Base-by-base conservation (phyloP, 1,139 yeast species). In the Magnusiomyces suaveolens region DNA sequence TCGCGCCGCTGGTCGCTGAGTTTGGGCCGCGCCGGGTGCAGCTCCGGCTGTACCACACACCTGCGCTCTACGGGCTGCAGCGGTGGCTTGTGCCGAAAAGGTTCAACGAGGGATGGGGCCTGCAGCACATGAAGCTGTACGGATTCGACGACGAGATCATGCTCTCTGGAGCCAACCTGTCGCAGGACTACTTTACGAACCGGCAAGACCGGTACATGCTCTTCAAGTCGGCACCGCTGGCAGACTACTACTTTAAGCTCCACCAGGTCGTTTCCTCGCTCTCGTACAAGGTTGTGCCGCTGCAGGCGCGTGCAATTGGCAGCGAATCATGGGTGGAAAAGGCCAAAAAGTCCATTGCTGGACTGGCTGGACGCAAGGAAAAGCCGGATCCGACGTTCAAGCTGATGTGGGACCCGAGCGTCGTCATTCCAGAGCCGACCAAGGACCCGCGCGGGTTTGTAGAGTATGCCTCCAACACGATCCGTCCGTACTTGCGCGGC, bases 41-140 rank as follows among this genome's bases (percentile, higher is more conserved):
- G 62, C 72, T 90, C 51, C 73, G 95, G 62, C 78, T 90, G 77
- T 92, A 87, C 68, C 95, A 87, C 62, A 92, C 98, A 0, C 98
- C 99, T 0, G 84, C 84, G 60, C 76, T 87, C 60, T 73, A 78
- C 50, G 96, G 96, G 0, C 66, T 86, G 56, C 77, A 80, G 56
- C 82, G 83, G 64, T 64, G 72, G 21, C 55, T 87, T 51, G 76
- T 89, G 2, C 98, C 99, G 0, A 84, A 79, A 56, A 76, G 98
- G 59, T 76, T 90, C 59, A 89, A 90, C 67, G 99, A 92, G 71
- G 92, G 95, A 6, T 75, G 79, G 65, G 99, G 99, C 0, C 75
- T 92, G 53, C 99, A 92, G 69, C 99, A 92, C 67, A 94, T 92
- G 98, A 92, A 92, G 69, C 77, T 94, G 44, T 92, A 92, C 66